Base-by-base conservation (phyloP, 345 rosid species). In the Tarenaya hassleriana region DNA sequence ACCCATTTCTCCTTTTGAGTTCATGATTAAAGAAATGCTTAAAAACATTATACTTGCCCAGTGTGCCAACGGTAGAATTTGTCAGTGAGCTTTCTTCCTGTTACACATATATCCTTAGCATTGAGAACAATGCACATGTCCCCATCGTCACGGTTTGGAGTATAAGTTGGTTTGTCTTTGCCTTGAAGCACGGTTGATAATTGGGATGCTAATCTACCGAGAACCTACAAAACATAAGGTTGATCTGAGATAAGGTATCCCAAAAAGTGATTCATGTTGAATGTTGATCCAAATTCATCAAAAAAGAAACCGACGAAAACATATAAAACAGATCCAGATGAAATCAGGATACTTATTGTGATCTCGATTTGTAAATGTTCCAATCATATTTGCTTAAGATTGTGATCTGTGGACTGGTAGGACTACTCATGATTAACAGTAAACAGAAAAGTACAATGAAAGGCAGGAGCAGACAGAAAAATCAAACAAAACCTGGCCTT, bases 91-190 rank as follows among this genome's bases (percentile, higher is more conserved):
- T 94, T 94, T 69, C 95, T 80, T 55, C 97, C 99, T 0, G 97
- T 88, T 53, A 92, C 78, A 57, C 77, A 62, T 1, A 94, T 61
- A 55, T 88, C 91, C 73, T 80, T 94, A n/a, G 97, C 97, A 79
- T 94, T 88, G 61, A 92, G 76, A 71, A 92, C 99, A 56, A 92
- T 67, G 68, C 97, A 94, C 82, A 88, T 81, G 65, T 94, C 99
- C 8, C 95, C 97, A 68, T 88, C 94, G 34, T 94, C 97, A 32
- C 84, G 85, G 75, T 94, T 67, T 24, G 97, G 89, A 39, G 95
- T 61, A 21, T 86, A 88, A 10, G 85, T 94, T 14, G 99, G 97
- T 79, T 88, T 92, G 66, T 92, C 97, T 69, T 92, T 92, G 56
- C 97, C 97, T 67, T 88, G 99, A 60, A 88, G 45, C 52, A 94